phyloP scores from a whole-genome alignment of 139 green algal species.

The Coccomyxa sp. region DNA sequence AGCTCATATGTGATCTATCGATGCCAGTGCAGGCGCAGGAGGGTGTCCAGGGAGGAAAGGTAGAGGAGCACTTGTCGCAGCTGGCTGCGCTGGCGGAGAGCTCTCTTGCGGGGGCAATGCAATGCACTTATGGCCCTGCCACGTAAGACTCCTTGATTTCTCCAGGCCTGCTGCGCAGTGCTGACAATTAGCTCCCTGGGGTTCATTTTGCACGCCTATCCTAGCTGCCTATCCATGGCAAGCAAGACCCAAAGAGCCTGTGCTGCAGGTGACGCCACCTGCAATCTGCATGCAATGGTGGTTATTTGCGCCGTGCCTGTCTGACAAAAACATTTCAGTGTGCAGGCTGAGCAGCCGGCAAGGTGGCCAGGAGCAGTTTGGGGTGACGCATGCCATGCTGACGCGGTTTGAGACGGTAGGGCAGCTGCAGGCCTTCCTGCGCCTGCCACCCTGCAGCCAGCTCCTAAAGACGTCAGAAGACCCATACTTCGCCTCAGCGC shows the following conservation, averaged over 20 bases:
- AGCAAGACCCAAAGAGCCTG: not conserved
- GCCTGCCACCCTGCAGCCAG: not conserved
- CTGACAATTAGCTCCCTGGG: too few relatives aligned
- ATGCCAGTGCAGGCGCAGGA: not conserved
- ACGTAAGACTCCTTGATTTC: not conserved
- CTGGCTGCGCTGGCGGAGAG: not conserved
- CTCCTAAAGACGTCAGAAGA: not conserved
- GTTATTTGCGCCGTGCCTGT: too few relatives aligned
- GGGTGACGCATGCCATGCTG: not conserved
- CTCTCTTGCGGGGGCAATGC: not conserved
- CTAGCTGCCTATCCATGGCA: not conserved
- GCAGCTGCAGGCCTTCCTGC: not conserved
- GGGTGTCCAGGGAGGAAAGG: not conserved
- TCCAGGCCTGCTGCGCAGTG: not conserved
- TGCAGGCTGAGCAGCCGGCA: too few relatives aligned
- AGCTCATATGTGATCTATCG: too few relatives aligned
- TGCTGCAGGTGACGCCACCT: not conserved
- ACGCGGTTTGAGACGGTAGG: not conserved
- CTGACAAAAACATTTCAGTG: too few relatives aligned
- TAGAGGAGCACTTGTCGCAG: not conserved
- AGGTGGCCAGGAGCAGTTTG: not conserved
- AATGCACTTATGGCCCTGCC: not conserved
- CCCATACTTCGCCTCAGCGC: not conserved
- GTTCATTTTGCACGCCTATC: not conserved
- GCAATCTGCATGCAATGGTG: too few relatives aligned